Evolutionary conservation across 169 alveolate species (phyloP), one percentile per base, ranked within the genome.

Genomic region (Plasmodium coatneyi): DNA sequence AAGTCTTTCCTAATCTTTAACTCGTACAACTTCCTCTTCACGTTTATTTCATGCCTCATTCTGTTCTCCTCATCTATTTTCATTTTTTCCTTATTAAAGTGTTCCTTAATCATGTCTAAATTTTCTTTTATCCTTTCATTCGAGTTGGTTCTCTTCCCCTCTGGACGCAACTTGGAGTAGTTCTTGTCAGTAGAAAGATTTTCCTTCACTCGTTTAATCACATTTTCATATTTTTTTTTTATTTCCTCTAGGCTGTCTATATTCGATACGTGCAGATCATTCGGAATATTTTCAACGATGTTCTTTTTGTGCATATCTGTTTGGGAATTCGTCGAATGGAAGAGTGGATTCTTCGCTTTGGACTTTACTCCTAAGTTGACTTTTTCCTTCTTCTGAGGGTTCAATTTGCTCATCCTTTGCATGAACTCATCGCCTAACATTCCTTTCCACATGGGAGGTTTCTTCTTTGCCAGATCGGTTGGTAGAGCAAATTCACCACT

Each of bases 1-100:
- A 89, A 89, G 2, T 89, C 82, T 89, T 79, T 80, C 41, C 94
- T 34, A 79, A 89, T 89, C 71, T 89, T 89, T 66, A 80, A 60
- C 49, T 89, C 94, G 71, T 89, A 89, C 46, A 89, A 22, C 49
- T 80, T 89, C 71, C 94, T 89, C 54, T 80, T 89, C 49, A 39
- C 3, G 32, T 79, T 66, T 2, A 89, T 79, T 70, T 89, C 94
- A 70, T 89, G 52, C 72, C 72, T 89, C 54, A 89, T 14, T 79
- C 71, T 80, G 19, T 89, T 36, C 43, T 89, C 90, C 14, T 78
- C 89, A 22, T 60, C 90, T 7, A 66, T 80, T 79, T 89, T 39
- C n/a, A 79, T 60, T 41, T 89, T 80, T 16, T 89, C 83, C 66
- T 70, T 56, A 80, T 80, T 70, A 66, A 49, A 60, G 71, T 60